phyloP scores from a whole-genome alignment of 139 green algal species.

The Edaphochlamys debaryana region DNA sequence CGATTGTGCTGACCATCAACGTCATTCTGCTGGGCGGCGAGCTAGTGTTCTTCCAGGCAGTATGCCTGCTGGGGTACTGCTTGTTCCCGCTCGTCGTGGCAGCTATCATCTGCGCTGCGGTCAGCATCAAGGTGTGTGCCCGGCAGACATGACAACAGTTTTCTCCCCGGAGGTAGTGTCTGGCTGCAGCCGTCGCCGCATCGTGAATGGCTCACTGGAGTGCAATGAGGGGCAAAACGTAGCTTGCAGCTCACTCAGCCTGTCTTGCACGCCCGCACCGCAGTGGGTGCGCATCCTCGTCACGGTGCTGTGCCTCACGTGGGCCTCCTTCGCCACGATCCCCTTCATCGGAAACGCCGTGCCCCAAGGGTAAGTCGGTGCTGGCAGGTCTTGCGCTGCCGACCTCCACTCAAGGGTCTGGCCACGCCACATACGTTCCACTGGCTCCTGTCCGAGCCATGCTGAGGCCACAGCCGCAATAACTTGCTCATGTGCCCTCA shows the following conservation, averaged over 20 bases:
- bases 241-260: too few species aligned
- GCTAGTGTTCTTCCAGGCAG: conserved; percentile 96
- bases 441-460: too few species aligned
- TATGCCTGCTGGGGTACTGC: conserved; percentile 99
- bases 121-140: conserved; percentile 26
- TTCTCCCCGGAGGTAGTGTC: too few species aligned
- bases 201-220: too few species aligned
- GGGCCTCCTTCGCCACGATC: conserved; percentile 83
- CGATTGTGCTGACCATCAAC: conserved; percentile 95
- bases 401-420: background rate
- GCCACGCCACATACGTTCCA: background rate
- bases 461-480: too few species aligned
- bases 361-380: conserved; percentile 45
- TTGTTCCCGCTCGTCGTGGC: conserved; percentile 94
- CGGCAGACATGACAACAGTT: conserved; percentile 15
- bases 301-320: conserved; percentile 72
- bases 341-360: conserved; percentile 93
- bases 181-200: too few species aligned
- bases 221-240: too few species aligned
- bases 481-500: background rate
- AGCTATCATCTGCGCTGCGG: conserved; percentile 73
- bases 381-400: too few species aligned
- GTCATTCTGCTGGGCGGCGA: conserved; percentile 96
- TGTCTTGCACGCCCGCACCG: background rate
- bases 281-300: conserved; percentile 60